Conservation (phyloP, 768 basidiomycete genomes). For the Lentinus brumalis region DNA sequence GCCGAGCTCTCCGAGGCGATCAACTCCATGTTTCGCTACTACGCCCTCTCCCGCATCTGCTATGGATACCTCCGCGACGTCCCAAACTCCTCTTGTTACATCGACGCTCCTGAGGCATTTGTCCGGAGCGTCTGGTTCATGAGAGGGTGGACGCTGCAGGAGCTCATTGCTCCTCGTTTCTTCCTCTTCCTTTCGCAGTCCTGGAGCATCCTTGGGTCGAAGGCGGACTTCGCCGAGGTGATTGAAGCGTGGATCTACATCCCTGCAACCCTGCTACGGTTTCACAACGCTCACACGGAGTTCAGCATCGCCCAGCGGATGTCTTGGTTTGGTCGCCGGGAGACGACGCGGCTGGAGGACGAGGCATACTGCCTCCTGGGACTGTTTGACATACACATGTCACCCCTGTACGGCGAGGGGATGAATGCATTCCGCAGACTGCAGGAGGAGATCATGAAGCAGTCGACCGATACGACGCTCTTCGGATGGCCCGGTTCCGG, state of each 20-base stretch:
- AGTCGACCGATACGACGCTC: background rate
- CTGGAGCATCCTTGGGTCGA: background rate
- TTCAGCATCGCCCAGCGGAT: background rate
- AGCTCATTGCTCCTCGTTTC: background rate
- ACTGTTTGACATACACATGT: background rate
- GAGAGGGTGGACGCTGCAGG: constrained; percentile 2
- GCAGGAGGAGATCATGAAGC: background rate
- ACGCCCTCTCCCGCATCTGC: background rate
- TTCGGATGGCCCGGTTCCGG: background rate
- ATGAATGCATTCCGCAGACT: background rate
- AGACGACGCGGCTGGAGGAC: constrained; percentile 2
- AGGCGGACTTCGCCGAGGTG: background rate
- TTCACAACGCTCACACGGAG: background rate
- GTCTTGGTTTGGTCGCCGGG: background rate
- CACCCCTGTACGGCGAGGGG: background rate
- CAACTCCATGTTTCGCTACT: constrained; percentile 1
- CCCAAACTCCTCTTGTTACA: background rate
- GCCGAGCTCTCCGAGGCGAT: background rate
- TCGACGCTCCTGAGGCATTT: background rate
- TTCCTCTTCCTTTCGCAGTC: background rate
- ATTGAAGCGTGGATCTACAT: background rate
- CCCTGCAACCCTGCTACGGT: background rate
- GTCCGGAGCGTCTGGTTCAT: background rate
- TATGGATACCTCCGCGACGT: background rate
- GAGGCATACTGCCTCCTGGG: constrained; percentile 3